Percentiles rank a stretch among this genome's conserved stretches.
phyloP scores from a whole-genome alignment of 306 rosid species.

The Mucuna pruriens region DNA sequence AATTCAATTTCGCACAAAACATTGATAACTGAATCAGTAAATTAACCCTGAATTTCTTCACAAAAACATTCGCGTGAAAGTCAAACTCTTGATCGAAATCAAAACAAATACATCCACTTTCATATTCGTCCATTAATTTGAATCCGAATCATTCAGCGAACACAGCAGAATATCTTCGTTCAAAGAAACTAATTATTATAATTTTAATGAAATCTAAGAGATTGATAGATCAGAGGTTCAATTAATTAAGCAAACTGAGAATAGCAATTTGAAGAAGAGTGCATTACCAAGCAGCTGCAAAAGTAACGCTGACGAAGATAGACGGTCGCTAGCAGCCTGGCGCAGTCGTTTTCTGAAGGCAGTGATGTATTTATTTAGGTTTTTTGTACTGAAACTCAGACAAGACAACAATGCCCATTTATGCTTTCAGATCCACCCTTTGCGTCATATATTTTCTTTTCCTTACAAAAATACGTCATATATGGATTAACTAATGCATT shows the following conservation, averaged over 20 bases:
- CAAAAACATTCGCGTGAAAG: not conserved
- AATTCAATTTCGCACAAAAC: not conserved
- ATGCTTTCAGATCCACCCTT: not conserved
- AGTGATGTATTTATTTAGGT: conserved; percentile 13
- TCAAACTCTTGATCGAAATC: conserved; percentile 1
- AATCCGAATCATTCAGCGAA: not conserved
- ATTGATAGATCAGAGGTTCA: not conserved
- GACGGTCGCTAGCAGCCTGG: not conserved
- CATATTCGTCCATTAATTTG: not conserved
- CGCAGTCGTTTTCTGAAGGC: not conserved
- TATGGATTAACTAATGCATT: too few relatives aligned
- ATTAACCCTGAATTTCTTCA: not conserved
- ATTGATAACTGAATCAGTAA: conserved; percentile 3
- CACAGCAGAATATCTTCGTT: not conserved
- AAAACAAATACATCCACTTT: not conserved
- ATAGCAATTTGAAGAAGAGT: not conserved
- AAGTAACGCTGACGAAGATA: conserved; percentile 10
- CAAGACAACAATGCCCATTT: not conserved
- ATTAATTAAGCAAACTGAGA: not conserved
- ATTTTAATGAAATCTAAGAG: not conserved
- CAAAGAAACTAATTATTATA: not conserved
- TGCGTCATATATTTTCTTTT: not conserved
- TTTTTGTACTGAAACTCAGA: not conserved
- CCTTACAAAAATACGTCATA: not conserved
- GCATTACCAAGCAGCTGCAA: not conserved